Evolutionary conservation across 2,329 filamentous ascomycete species (phyloP).

Genomic region (Epichloe sibirici): DNA sequence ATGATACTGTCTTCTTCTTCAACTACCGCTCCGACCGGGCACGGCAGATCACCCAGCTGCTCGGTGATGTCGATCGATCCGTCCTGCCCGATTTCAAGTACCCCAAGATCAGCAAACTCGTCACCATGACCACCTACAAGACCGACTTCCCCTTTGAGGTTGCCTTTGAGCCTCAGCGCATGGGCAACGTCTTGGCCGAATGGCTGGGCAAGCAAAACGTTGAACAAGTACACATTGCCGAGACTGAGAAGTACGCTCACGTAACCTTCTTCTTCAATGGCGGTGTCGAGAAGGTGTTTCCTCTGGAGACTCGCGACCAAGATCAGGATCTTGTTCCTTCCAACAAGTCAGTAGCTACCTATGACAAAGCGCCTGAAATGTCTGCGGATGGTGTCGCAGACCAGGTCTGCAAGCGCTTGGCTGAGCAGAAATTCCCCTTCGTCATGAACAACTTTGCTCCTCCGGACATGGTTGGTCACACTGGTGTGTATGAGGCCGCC

Average conservation of each 20-base stretch:
- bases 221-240: slow-evolving; percentile 90
- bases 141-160: slow-evolving; percentile 82
- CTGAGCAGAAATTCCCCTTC: slow-evolving; percentile 80
- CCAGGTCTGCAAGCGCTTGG: slow-evolving; percentile 79
- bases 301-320: slow-evolving; percentile 83
- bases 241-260: slow-evolving; percentile 99
- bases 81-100: slow-evolving; percentile 85
- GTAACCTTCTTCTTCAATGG: slow-evolving; percentile 99
- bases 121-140: slow-evolving; percentile 99
- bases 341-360: slow-evolving; percentile 81
- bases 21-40: slow-evolving; percentile 99
- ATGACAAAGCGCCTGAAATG: slow-evolving; percentile 93
- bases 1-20: slow-evolving; percentile 98
- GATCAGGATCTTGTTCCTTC: slow-evolving; percentile 66
- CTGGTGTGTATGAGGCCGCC: slow-evolving; percentile 90
- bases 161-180: slow-evolving; percentile 87
- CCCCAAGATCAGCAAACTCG: slow-evolving; percentile 72
- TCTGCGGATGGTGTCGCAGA: slow-evolving; percentile 81
- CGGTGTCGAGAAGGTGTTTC: slow-evolving; percentile 92
- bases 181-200: slow-evolving; percentile 97
- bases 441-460: slow-evolving; percentile 99
- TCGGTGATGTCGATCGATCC: slow-evolving; percentile 85
- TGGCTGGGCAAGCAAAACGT: slow-evolving; percentile 83
- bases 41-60: slow-evolving; percentile 86
- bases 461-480: slow-evolving; percentile 98